A percentile compares a stretch with the other conserved stretches of the same genome.
phyloP scores from a whole-genome alignment of 306 rosid genomes.

The Hippophae rhamnoides region DNA sequence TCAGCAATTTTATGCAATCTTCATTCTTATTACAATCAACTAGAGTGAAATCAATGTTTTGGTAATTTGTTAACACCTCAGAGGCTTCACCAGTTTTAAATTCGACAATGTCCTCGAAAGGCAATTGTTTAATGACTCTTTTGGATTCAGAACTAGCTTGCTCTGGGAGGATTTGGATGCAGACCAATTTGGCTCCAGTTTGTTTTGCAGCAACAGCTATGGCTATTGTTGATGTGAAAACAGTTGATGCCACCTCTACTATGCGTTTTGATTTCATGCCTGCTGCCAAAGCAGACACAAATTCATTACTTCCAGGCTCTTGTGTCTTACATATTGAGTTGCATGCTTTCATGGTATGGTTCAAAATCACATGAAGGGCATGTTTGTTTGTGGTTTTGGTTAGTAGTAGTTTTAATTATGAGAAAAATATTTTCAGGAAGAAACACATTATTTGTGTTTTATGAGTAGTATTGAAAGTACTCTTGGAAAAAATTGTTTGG shows the following conservation, averaged over 20 bases:
- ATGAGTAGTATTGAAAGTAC: too few species aligned
- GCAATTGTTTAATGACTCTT: constrained; percentile 33
- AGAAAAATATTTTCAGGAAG: too few species aligned
- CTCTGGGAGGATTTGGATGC: constrained; percentile 38
- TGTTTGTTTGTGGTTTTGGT: too few species aligned
- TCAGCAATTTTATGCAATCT: constrained; percentile 28
- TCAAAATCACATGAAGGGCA: too few species aligned
- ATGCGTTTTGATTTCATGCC: constrained; percentile 62
- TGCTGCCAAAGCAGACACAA: constrained; percentile 65
- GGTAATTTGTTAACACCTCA: constrained; percentile 25
- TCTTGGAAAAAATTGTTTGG: too few species aligned
- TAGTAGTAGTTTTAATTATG: too few species aligned
- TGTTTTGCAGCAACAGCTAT: constrained; percentile 52
- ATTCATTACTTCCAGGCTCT: constrained; percentile 55
- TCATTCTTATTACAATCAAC: constrained; percentile 44
- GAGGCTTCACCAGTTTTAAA: constrained; percentile 53
- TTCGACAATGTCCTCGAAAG: constrained; percentile 45
- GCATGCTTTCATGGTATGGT: too few species aligned
- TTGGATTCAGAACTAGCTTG: constrained; percentile 36
- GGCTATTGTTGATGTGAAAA: constrained; percentile 54
- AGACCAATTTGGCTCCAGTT: constrained; percentile 50
- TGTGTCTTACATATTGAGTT: constrained; percentile 26
- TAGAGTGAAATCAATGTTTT: constrained; percentile 54
- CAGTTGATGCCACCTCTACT: constrained; percentile 46
- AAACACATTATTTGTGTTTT: too few species aligned